Evolutionary conservation across 208 protist species (phyloP).

Genomic region (Leishmania braziliensis): DNA sequence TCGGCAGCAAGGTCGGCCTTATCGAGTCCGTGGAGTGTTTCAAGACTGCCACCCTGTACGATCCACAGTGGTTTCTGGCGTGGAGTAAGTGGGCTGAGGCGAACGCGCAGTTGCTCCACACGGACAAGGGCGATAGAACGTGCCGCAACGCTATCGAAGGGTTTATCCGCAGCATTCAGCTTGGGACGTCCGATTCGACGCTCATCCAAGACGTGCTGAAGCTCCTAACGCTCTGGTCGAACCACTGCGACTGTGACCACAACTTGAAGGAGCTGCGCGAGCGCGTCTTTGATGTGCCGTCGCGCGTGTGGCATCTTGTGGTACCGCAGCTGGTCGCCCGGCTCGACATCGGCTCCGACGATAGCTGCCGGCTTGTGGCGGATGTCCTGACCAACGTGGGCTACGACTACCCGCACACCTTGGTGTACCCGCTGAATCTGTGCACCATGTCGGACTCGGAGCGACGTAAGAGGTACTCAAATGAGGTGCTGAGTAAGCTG

Average conservation of each 20-base stretch:
- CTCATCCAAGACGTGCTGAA: constrained; percentile 98
- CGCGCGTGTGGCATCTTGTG: constrained; percentile 98
- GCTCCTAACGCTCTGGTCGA: constrained; percentile 98
- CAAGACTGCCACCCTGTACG: constrained; percentile 72
- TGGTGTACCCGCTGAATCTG: constrained; percentile 99
- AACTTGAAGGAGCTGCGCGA: constrained; percentile 85
- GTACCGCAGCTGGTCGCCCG: constrained; percentile 99
- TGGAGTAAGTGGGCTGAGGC: constrained; percentile 86
- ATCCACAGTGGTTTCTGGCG: constrained; percentile 81
- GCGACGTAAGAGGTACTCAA: constrained; percentile 71
- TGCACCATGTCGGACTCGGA: constrained; percentile 89
- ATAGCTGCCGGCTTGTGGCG: constrained; percentile 94
- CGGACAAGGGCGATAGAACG: constrained; percentile 42
- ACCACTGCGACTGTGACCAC: constrained; percentile 75
- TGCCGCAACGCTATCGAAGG: constrained; percentile 83
- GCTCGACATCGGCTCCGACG: constrained; percentile 91
- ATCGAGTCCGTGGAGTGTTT: constrained; percentile 77
- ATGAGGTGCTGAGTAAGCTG: constrained; percentile 74
- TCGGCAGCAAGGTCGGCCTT: constrained; percentile 65
- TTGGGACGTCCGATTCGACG: constrained; percentile 74
- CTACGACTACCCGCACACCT: constrained; percentile 97
- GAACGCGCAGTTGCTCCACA: constrained; percentile 65
- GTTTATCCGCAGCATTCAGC: constrained; percentile 84
- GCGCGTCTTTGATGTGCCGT: constrained; percentile 93
- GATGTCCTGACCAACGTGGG: constrained; percentile 94